Evolutionary conservation across 352 stramenopile genomes (phyloP).

Genomic region (Phytopythium ostracodes): DNA sequence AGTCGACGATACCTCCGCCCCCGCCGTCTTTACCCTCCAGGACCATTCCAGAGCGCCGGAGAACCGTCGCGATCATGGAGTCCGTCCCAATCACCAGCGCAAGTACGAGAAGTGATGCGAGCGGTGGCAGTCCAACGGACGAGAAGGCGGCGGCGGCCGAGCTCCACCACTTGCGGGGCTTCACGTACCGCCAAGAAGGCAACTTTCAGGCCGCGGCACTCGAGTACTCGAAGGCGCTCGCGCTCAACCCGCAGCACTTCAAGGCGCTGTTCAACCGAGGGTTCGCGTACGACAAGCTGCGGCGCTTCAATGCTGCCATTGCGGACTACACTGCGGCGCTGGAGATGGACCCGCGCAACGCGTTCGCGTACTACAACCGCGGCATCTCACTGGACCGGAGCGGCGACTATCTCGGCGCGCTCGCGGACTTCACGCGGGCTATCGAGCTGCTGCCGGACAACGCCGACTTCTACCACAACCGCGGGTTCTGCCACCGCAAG

Average conservation of each 20-base stretch:
- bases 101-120: neutral
- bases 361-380: slow-evolving; percentile 80
- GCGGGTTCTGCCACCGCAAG: slow-evolving; percentile 80
- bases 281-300: slow-evolving; percentile 83
- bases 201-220: slow-evolving; percentile 74
- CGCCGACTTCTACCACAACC: slow-evolving; percentile 83
- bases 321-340: slow-evolving; percentile 71
- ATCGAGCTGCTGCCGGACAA: slow-evolving; percentile 74
- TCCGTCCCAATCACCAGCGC: neutral
- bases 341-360: slow-evolving; percentile 63
- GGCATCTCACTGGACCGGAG: slow-evolving; percentile 83
- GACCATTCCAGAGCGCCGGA: neutral
- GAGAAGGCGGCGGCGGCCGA: slow-evolving; percentile 31
- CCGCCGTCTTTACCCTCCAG: neutral
- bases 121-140: neutral
- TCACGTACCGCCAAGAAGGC: slow-evolving; percentile 71
- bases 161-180: slow-evolving; percentile 55
- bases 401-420: slow-evolving; percentile 77
- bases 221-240: slow-evolving; percentile 77
- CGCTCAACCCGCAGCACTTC: slow-evolving; percentile 75
- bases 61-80: slow-evolving; percentile 18
- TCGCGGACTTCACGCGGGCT: slow-evolving; percentile 76
- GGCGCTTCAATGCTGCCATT: slow-evolving; percentile 70
- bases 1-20: neutral
- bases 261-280: slow-evolving; percentile 89